Evolutionary conservation across 192 early-diverging fungal species (phyloP).

Genomic region (Anaeromyces robustus): DNA sequence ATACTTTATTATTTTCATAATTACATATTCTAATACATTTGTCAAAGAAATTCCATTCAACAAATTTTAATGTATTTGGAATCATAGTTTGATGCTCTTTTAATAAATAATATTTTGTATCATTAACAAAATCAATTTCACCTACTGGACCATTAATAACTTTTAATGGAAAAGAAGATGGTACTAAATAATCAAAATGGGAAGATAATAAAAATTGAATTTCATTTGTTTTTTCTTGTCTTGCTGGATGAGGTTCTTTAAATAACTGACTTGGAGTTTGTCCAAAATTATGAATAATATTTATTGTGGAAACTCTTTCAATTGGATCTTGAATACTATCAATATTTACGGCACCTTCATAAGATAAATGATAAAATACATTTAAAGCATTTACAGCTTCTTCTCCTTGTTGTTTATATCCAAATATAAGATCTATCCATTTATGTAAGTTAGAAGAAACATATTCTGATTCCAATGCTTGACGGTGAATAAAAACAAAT

Average conservation of each 20-base stretch:
- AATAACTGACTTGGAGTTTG: slow-evolving; percentile 89
- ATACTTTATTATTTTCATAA: slow-evolving; percentile 23
- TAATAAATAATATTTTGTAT: neutral
- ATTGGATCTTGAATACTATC: slow-evolving; percentile 76
- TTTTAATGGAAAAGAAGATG: slow-evolving; percentile 31
- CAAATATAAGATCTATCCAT: slow-evolving; percentile 94
- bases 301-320: slow-evolving; percentile 75
- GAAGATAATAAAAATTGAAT: slow-evolving; percentile 24
- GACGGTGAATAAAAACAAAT: slow-evolving; percentile 70
- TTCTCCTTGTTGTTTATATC: slow-evolving; percentile 82
- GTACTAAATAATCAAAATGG: slow-evolving; percentile 30
- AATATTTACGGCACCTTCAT: slow-evolving; percentile 89
- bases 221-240: slow-evolving; percentile 18
- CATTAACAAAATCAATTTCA: slow-evolving; percentile 12
- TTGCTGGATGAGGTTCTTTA: slow-evolving; percentile 60
- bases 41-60: slow-evolving; percentile 51
- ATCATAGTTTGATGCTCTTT: neutral
- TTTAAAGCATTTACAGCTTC: slow-evolving; percentile 74
- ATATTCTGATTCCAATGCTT: slow-evolving; percentile 60
- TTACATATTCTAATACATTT: slow-evolving; percentile 36
- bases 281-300: slow-evolving; percentile 94
- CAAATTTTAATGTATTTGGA: slow-evolving; percentile 15
- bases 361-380: slow-evolving; percentile 92
- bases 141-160: slow-evolving; percentile 32
- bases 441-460: slow-evolving; percentile 76